Base-by-base conservation (phyloP, 805 yeast species). In the Saccharomycopsis sp. region DNA sequence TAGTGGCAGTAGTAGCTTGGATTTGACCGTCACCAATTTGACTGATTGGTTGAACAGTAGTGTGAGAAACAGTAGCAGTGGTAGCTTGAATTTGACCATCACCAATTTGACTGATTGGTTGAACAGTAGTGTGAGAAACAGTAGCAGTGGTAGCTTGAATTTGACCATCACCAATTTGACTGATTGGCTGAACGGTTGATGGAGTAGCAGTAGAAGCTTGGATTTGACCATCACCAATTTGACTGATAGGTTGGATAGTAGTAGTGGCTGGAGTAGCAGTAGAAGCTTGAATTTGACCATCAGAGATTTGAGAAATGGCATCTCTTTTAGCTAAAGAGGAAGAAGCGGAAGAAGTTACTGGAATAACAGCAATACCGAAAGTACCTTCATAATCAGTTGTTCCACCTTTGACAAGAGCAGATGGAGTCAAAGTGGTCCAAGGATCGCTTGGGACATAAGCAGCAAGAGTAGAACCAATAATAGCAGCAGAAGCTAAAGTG, bases 151-250 rank as follows among this genome's bases (percentile, higher is more conserved):
- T 61, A 34, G 70, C 64, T 60, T 70, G 79, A 54, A 73, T 62
- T 60, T 74, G 79, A 54, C 79, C 79, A 50, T 75, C 81, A 50
- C 66, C 69, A 44, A 72, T 73, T 57, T 70, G 76, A 48, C 70
- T 57, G 40, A 71, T 60, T 37, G 57, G 67, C 34, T 56, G 52
- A 20, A 49, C 41, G 28, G 47, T 40, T 23, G 54, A 21, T 38
- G 53, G 15, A 14, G 43, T 28, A 15, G 31, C 10, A 17, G 49
- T 36, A 18, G 47, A 25, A 17, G 50, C 42, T 55, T 69, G 74
- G 52, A 69, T 59, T 56, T 69, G 74, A 51, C 74, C 74, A 49
- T 70, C 76, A 48, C 63, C 64, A 41, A 70, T 70, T 54, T 67
- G 74, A 47, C 67, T 52, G 40, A 49, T 52, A 13, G 59, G 50